Evolutionary conservation across 495 filamentous ascomycete species (phyloP).

Genomic region (Penicillium turbatum): DNA sequence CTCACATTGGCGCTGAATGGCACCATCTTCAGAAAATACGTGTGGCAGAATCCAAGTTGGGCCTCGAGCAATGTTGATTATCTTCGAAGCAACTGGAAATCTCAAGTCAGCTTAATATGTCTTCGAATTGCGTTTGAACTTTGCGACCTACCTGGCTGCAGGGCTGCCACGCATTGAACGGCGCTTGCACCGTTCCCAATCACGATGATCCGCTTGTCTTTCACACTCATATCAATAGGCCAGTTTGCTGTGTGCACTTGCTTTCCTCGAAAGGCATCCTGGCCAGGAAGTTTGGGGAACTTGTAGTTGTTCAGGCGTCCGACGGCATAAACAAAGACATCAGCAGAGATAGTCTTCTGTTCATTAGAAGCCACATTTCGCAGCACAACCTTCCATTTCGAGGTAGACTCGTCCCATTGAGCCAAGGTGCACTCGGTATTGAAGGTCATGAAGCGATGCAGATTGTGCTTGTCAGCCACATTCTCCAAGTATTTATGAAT

Average conservation of each 20-base stretch:
- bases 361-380: neutral
- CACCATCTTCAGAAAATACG: slow-evolving; percentile 6
- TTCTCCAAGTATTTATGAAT: slow-evolving; percentile 11
- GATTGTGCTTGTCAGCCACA: slow-evolving; percentile 3
- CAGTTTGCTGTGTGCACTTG: slow-evolving; percentile 19
- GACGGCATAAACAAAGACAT: slow-evolving; percentile 12
- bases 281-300: slow-evolving; percentile 3
- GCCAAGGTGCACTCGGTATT: neutral
- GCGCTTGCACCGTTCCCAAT: slow-evolving; percentile 22
- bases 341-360: neutral
- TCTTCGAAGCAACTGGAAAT: neutral
- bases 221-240: slow-evolving; percentile 1
- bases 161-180: slow-evolving; percentile 12
- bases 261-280: slow-evolving; percentile 1
- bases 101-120: neutral
- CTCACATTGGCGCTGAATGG: slow-evolving; percentile 5
- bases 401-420: slow-evolving; percentile 3
- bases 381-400: slow-evolving; percentile 1
- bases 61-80: slow-evolving; percentile 10
- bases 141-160: slow-evolving; percentile 10
- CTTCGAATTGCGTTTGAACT: neutral
- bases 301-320: slow-evolving; percentile 14
- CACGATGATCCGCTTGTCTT: slow-evolving; percentile 12
- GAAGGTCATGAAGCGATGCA: slow-evolving; percentile 6
- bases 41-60: slow-evolving; percentile 14